Evolutionary conservation across 371 early-diverging fungal genomes (phyloP).

Genomic region (Chytridium lagenaria): DNA sequence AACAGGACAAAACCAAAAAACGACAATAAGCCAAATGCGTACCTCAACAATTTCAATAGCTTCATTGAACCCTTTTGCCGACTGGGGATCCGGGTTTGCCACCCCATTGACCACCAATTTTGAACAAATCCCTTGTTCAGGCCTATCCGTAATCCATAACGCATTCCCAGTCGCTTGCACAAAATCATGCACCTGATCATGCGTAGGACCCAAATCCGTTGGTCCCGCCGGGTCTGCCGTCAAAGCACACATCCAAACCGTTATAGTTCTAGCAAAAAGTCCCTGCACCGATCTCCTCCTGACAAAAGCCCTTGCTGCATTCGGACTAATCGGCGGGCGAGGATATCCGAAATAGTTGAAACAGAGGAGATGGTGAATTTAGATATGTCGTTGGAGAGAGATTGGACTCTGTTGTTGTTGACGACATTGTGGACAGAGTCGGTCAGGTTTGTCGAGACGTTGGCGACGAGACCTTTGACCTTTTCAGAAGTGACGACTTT

Average conservation of each 20-base stretch:
- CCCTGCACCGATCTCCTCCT: slow-evolving; percentile 14
- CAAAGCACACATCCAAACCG: slow-evolving; percentile 39
- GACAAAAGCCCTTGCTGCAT: slow-evolving; percentile 10
- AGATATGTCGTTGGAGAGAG: slow-evolving; percentile 17
- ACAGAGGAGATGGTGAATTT: slow-evolving; percentile 17
- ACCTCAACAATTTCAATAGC: slow-evolving; percentile 37
- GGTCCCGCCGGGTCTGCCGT: slow-evolving; percentile 4
- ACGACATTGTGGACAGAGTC: slow-evolving; percentile 31
- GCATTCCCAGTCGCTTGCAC: slow-evolving; percentile 36
- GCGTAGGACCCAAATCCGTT: background rate
- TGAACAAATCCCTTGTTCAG: slow-evolving; percentile 22
- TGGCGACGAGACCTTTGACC: slow-evolving; percentile 36
- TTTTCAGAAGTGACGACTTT: slow-evolving; percentile 36
- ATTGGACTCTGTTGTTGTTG: slow-evolving; percentile 33
- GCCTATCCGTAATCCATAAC: slow-evolving; percentile 30
- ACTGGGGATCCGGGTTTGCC: slow-evolving; percentile 29
- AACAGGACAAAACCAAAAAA: background rate
- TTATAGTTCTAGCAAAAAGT: slow-evolving; percentile 23
- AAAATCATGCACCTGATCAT: slow-evolving; percentile 39
- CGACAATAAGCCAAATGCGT: background rate
- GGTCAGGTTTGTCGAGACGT: slow-evolving; percentile 27
- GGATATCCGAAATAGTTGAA: slow-evolving; percentile 1
- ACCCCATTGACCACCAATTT: slow-evolving; percentile 38
- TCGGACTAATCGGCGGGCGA: slow-evolving; percentile 33
- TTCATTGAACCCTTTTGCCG: slow-evolving; percentile 31